Evolutionary conservation across 2,329 filamentous ascomycete species (phyloP), one percentile per base, ranked within the genome.

Genomic region (Xylariaceae sp.): DNA sequence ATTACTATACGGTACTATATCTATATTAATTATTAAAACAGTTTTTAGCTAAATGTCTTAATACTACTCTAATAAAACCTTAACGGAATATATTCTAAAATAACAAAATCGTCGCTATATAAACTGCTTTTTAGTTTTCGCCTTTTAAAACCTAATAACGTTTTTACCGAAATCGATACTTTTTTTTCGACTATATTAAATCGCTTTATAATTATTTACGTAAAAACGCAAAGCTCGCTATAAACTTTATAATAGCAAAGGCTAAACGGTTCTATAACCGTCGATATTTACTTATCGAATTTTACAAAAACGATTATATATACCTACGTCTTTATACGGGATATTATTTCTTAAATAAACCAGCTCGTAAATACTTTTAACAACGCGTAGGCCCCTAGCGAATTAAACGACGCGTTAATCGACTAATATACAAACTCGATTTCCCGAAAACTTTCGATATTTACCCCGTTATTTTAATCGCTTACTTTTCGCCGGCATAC

Each of bases 1-100:
- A 51, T 51, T 9, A 3, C 4, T 14, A 44, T 51, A 10, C 27
- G 39, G 5, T 47, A 51, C 30, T 51, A 51, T 47, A 39, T 47
- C 33, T 36, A 22, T 18, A 27, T 17, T 36, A 36, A 42, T 31
- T 32, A 44, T 44, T 11, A 1, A 39, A 44, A 36, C 4, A 14
- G 15, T 36, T 14, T 36, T 14, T 48, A 39, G 39, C 30, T 22
- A 17, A 22, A 48, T 19, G 38, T 47, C 15, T 11, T 47, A 27
- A 12, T 33, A 31, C 4, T 33, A n/a, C n/a, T n/a, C n/a, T n/a
- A n/a, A n/a, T n/a, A n/a, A n/a, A n/a, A n/a, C 33, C 46, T 18
- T 50, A 51, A 36, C 32, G 46, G 35, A 47, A 43, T 19, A 14
- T 46, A 46, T 30, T 51, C n/a, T 12, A 33, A 33, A 35, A 30